Percentiles rank a stretch among this genome's conserved stretches.
Conservation (phyloP, 306 rosid genomes). For the Ammopiptanthus mongolicus region DNA sequence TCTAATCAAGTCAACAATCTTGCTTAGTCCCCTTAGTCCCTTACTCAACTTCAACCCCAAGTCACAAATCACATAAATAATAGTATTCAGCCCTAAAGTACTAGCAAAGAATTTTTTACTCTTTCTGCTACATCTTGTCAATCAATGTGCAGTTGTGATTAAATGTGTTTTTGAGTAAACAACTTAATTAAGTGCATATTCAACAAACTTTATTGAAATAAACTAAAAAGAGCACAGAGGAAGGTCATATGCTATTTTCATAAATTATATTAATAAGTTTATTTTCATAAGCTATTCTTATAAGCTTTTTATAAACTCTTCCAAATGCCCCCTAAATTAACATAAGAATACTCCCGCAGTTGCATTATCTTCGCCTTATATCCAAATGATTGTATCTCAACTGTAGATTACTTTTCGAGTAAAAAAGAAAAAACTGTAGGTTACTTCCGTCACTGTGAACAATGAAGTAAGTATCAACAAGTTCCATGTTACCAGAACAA, state of each 20-base stretch:
- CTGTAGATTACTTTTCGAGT: slow-evolving; percentile 8
- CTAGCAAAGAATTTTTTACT: neutral
- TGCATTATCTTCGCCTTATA: neutral
- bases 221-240: too few species aligned
- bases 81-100: neutral
- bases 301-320: too few species aligned
- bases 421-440: too few species aligned
- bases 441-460: slow-evolving; percentile 4
- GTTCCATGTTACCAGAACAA: neutral
- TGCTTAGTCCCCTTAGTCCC: too few species aligned
- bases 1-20: too few species aligned
- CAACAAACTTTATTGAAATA: too few species aligned
- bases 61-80: neutral
- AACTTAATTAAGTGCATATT: too few species aligned
- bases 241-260: too few species aligned
- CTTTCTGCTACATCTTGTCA: neutral
- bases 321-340: too few species aligned
- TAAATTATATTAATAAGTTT: too few species aligned
- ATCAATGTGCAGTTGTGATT: neutral
- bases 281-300: too few species aligned
- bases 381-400: neutral
- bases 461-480: neutral
- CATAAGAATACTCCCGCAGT: neutral
- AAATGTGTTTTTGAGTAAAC: too few species aligned
- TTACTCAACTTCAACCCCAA: slow-evolving; percentile 1